Conservation (phyloP, 2,329 filamentous ascomycete species). For the Blastomyces silverae region DNA sequence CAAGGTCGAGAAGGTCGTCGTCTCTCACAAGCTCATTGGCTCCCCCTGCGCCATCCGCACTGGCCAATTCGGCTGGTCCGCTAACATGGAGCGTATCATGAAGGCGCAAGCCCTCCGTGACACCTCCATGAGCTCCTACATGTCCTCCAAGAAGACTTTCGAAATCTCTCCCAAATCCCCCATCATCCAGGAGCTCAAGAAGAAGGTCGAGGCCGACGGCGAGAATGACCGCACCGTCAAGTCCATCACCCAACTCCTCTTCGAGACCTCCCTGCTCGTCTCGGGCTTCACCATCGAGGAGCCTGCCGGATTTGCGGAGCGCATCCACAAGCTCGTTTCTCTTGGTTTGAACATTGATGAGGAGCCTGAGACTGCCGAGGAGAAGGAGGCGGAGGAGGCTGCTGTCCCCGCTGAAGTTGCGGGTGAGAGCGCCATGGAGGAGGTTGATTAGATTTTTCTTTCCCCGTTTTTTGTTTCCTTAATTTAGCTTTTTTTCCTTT, state of each 20-base stretch:
- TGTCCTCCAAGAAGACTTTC: constrained; percentile 99
- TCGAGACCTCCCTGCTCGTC: constrained; percentile 96
- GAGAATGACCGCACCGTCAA: constrained; percentile 99
- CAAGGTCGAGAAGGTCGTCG: constrained; percentile 99
- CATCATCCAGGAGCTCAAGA: constrained; percentile 99
- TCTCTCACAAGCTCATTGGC: constrained; percentile 92
- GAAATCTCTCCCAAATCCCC: constrained; percentile 99
- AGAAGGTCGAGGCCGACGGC: constrained; percentile 95
- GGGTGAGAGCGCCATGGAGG: constrained; percentile 97
- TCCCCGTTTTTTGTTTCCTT: background rate
- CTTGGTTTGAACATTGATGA: constrained; percentile 97
- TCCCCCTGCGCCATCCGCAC: constrained; percentile 98
- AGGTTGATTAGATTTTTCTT: constrained; percentile 75
- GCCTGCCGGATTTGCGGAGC: constrained; percentile 94
- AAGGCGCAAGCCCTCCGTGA: constrained; percentile 99
- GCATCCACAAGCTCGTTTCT: constrained; percentile 99
- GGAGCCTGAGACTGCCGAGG: constrained; percentile 63
- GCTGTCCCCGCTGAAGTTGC: constrained; percentile 57
- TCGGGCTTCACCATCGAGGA: constrained; percentile 99
- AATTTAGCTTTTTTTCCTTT: background rate
- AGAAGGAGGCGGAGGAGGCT: constrained; percentile 53
- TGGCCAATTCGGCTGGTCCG: constrained; percentile 99
- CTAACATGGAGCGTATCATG: constrained; percentile 99
- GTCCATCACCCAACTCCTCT: constrained; percentile 96
- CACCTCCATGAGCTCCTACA: constrained; percentile 99